phyloP scores from a whole-genome alignment of 2,329 filamentous ascomycete species.

The Diaporthe longicolla region DNA sequence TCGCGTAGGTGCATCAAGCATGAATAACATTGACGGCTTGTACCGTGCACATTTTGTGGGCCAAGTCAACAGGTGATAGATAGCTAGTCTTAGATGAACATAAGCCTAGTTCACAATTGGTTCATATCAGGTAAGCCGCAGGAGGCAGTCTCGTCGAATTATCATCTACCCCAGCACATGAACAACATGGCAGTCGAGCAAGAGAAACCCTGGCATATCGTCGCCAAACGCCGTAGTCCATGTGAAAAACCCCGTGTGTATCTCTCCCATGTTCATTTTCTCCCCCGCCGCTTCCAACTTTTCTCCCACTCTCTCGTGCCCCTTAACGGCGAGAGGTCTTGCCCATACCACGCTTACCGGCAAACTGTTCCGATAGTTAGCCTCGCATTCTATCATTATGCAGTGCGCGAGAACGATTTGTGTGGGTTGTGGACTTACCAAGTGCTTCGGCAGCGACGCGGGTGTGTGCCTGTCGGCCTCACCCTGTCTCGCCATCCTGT shows the following conservation, averaged over 20 bases:
- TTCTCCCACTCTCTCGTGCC: background rate
- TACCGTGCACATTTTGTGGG: background rate
- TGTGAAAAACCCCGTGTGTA: slow-evolving; percentile 31
- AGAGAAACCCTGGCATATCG: slow-evolving; percentile 30
- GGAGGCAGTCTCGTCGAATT: slow-evolving; percentile 30
- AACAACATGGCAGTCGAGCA: slow-evolving; percentile 22
- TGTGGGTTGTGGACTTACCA: slow-evolving; percentile 72
- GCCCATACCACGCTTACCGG: slow-evolving; percentile 94
- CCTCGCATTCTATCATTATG: slow-evolving; percentile 25
- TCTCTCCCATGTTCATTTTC: slow-evolving; percentile 3
- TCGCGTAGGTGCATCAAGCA: background rate
- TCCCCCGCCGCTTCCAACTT: background rate
- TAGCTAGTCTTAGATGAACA: background rate
- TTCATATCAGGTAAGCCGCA: background rate
- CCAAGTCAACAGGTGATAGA: background rate
- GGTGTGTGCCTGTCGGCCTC: slow-evolving; percentile 94
- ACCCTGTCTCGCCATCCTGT: slow-evolving; percentile 96
- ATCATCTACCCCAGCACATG: slow-evolving; percentile 29
- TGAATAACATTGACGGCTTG: too few relatives aligned
- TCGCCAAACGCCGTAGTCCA: slow-evolving; percentile 40
- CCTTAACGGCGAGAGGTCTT: slow-evolving; percentile 82
- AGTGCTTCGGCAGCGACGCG: slow-evolving; percentile 87
- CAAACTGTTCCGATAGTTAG: slow-evolving; percentile 70
- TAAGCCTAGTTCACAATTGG: background rate
- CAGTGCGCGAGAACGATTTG: slow-evolving; percentile 5